A percentile compares a stretch with the other conserved stretches of the same genome.
These are phyloP conservation scores for Aspergillus pseudotamarii DNA, from an alignment of 2,329 filamentous ascomycete species.

Conservation along the genomic window DNA sequence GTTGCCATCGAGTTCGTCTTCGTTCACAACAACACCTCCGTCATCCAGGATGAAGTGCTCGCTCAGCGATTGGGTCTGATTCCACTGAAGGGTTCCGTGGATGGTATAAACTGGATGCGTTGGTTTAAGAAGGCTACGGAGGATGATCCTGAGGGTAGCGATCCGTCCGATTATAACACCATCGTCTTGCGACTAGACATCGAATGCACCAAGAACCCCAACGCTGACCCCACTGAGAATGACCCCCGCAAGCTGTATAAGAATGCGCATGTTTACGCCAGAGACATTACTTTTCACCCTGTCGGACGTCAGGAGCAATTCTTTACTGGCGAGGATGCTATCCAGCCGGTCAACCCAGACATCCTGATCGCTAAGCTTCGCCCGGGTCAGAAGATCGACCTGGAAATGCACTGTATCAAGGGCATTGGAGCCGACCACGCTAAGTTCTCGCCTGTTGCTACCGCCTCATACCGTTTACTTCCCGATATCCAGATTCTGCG, in stretches of 20 bases:
- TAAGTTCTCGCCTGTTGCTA: constrained; percentile 96
- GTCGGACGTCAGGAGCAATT: constrained; percentile 71
- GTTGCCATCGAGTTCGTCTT: constrained; percentile 93
- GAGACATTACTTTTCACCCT: constrained; percentile 74
- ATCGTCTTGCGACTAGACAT: constrained; percentile 76
- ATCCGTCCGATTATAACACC: constrained; percentile 79
- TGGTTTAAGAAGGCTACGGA: constrained; percentile 76
- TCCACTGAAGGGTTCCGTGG: constrained; percentile 77
- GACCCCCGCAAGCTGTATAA: constrained; percentile 85
- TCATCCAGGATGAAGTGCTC: constrained; percentile 97
- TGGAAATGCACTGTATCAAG: constrained; percentile 93
- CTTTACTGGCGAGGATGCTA: constrained; percentile 68
- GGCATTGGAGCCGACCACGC: constrained; percentile 92
- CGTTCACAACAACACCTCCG: constrained; percentile 93
- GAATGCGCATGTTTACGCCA: constrained; percentile 80
- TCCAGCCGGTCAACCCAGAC: constrained; percentile 82
- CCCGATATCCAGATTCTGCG: constrained; percentile 81
- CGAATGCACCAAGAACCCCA: constrained; percentile 76
- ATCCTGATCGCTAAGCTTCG: constrained; percentile 93
- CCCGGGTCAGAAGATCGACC: constrained; percentile 81
- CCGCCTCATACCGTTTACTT: constrained; percentile 87
- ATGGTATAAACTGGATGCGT: constrained; percentile 78
- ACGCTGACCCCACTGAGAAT: constrained; percentile 70
- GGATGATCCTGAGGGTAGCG: constrained; percentile 59
- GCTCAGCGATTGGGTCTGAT: constrained; percentile 87